A percentile compares a stretch with the other conserved stretches of the same genome.
Conservation (phyloP, 139 green algal species). For the Deuterostichococcus epilithicus region DNA sequence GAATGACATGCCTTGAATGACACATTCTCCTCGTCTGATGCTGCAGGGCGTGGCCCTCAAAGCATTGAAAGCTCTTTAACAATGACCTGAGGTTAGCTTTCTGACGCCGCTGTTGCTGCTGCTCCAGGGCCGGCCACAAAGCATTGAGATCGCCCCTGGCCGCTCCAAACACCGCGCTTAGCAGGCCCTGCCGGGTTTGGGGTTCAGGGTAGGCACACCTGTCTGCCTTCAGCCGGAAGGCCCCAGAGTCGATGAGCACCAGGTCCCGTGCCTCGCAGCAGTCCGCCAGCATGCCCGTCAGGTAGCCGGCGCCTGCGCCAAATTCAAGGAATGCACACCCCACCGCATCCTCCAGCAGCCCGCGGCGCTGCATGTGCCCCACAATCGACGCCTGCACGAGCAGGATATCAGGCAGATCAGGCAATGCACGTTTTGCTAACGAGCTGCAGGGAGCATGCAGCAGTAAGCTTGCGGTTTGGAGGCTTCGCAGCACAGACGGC, state of each 20-base stretch:
- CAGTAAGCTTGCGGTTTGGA: too few relatives aligned
- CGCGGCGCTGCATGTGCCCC: constrained; percentile 29
- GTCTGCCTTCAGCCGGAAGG: constrained; percentile 42
- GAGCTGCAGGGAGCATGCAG: too few relatives aligned
- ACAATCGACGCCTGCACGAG: constrained; percentile 48
- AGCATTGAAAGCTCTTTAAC: not conserved
- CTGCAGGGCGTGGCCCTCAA: not conserved
- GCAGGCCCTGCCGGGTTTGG: not conserved
- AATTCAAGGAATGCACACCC: constrained; percentile 52
- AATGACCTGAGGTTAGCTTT: not conserved
- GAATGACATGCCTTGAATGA: not conserved
- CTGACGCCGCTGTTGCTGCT: not conserved
- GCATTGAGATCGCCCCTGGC: not conserved
- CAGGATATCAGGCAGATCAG: too few relatives aligned
- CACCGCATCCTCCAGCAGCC: constrained; percentile 21
- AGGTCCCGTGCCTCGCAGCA: not conserved
- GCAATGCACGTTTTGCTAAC: too few relatives aligned
- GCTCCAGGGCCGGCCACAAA: not conserved
- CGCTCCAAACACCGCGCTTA: too few relatives aligned
- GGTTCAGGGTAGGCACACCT: constrained; percentile 16
- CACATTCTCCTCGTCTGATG: not conserved
- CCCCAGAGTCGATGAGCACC: constrained; percentile 35
- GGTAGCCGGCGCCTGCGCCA: constrained; percentile 71
- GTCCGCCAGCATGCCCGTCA: constrained; percentile 41
- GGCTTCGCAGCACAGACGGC: too few relatives aligned